Conservation (phyloP, 2,329 filamentous ascomycete species). For the Xylaria sp. region DNA sequence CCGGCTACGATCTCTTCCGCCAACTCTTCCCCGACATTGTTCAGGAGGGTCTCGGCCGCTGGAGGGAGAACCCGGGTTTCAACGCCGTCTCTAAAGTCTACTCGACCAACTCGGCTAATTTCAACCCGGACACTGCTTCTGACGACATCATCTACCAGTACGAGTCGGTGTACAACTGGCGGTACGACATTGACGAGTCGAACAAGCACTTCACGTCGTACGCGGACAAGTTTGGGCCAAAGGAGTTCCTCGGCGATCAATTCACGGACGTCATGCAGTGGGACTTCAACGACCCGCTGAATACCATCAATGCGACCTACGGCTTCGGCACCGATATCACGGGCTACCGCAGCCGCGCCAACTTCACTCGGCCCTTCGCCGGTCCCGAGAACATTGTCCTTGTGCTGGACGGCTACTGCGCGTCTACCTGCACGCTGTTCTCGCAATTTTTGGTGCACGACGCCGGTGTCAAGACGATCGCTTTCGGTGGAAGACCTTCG, state of each 20-base stretch:
- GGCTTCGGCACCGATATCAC: constrained; percentile 60
- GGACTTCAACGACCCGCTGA: constrained; percentile 59
- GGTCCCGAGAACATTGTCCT: constrained; percentile 67
- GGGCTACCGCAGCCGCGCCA: constrained; percentile 60
- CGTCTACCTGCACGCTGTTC: constrained; percentile 68
- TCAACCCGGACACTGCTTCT: constrained; percentile 45
- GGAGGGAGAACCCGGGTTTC: constrained; percentile 56
- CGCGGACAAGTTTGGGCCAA: constrained; percentile 57
- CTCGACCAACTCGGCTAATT: constrained; percentile 46
- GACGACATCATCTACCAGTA: constrained; percentile 54
- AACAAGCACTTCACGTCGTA: constrained; percentile 62
- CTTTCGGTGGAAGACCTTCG: constrained; percentile 60
- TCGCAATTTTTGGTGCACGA: constrained; percentile 64
- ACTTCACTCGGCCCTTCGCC: constrained; percentile 64
- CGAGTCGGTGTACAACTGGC: constrained; percentile 63
- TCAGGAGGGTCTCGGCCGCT: constrained; percentile 54
- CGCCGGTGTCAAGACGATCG: constrained; percentile 64
- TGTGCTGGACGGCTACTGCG: constrained; percentile 69
- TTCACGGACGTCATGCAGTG: constrained; percentile 65
- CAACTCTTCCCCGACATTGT: constrained; percentile 62
- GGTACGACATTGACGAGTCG: constrained; percentile 61
- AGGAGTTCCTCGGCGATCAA: constrained; percentile 59
- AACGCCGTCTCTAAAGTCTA: constrained; percentile 47
- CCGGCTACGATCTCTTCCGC: constrained; percentile 67
- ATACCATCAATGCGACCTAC: constrained; percentile 55